phyloP scores from a whole-genome alignment of 768 basidiomycete genomes.

The Lentinula raphanica region DNA sequence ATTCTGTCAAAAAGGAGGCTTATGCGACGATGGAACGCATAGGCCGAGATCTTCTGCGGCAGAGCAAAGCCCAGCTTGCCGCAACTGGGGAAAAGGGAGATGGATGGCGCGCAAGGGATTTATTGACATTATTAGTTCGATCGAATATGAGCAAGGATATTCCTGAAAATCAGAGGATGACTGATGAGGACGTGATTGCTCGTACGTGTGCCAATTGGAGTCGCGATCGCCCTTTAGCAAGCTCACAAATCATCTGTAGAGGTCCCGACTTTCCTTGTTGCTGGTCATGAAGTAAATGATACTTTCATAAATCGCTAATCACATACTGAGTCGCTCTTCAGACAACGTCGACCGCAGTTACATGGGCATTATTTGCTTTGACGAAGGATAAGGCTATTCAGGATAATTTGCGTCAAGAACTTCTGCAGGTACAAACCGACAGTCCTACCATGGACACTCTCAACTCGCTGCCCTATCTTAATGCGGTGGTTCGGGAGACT shows the following conservation, averaged over 20 bases:
- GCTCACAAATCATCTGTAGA: too few relatives aligned
- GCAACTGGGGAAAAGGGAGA: slow-evolving; percentile 11
- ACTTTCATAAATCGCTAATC: background rate
- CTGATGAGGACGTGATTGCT: slow-evolving; percentile 42
- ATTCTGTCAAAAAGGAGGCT: too few relatives aligned
- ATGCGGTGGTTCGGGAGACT: slow-evolving; percentile 56
- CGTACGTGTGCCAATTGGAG: slow-evolving; percentile 10
- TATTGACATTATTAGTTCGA: slow-evolving; percentile 41
- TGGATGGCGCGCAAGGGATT: slow-evolving; percentile 31
- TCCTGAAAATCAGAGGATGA: slow-evolving; percentile 36
- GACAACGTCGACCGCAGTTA: slow-evolving; percentile 36
- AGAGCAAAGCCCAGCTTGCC: slow-evolving; percentile 32
- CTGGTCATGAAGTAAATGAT: slow-evolving; percentile 18
- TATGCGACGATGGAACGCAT: slow-evolving; percentile 33
- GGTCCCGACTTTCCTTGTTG: slow-evolving; percentile 37
- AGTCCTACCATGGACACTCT: slow-evolving; percentile 68
- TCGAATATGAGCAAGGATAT: slow-evolving; percentile 48
- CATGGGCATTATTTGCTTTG: slow-evolving; percentile 59
- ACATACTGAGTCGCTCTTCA: slow-evolving; percentile 10
- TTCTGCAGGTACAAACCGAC: slow-evolving; percentile 45
- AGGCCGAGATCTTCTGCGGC: slow-evolving; percentile 30
- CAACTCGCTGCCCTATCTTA: slow-evolving; percentile 63
- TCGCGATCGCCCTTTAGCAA: too few relatives aligned
- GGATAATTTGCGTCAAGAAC: slow-evolving; percentile 52
- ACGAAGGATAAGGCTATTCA: slow-evolving; percentile 44